Evolutionary conservation across 768 basidiomycete genomes (phyloP).

Genomic region (Auricularia cornea): DNA sequence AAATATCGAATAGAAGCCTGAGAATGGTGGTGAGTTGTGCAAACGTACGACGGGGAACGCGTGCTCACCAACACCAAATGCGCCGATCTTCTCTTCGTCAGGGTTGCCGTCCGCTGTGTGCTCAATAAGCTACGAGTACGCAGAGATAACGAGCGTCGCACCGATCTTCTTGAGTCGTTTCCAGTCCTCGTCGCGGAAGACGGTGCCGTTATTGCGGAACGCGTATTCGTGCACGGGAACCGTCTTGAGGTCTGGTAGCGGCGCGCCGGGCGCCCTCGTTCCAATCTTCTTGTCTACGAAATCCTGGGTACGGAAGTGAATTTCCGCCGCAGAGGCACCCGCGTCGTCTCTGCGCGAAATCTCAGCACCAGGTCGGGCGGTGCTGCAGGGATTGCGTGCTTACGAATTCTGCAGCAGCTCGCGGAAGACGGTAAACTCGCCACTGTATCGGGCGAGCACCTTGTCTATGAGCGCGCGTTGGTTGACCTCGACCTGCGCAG

Average conservation of each 20-base stretch:
- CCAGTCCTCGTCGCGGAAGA: conserved; percentile 86
- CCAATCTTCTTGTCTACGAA: conserved; percentile 33
- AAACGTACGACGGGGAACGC: background rate
- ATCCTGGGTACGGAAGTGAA: conserved; percentile 63
- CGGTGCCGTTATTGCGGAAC: conserved; percentile 81
- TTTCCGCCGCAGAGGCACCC: conserved; percentile 64
- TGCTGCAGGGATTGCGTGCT: background rate
- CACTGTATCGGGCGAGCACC: conserved; percentile 90
- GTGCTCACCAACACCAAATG: conserved; percentile 74
- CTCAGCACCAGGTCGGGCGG: background rate
- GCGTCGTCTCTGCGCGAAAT: conserved; percentile 55
- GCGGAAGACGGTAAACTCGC: conserved; percentile 83
- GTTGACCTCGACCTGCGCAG: conserved; percentile 60
- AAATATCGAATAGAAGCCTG: conserved; percentile 23
- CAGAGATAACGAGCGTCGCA: conserved; percentile 18
- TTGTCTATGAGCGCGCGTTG: conserved; percentile 96
- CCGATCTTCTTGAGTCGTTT: conserved; percentile 82
- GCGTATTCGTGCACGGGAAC: conserved; percentile 69
- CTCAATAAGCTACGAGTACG: conserved; percentile 4
- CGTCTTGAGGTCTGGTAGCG: conserved; percentile 55
- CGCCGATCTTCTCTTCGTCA: conserved; percentile 90
- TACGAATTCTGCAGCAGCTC: conserved; percentile 88
- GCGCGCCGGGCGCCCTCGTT: conserved; percentile 5
- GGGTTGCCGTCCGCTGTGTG: conserved; percentile 81
- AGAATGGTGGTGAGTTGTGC: conserved; percentile 17